A percentile compares a stretch with the other conserved stretches of the same genome.
These are phyloP conservation scores for Globisporangium splendens DNA, from an alignment of 352 stramenopile species.

Conservation along the genomic window DNA sequence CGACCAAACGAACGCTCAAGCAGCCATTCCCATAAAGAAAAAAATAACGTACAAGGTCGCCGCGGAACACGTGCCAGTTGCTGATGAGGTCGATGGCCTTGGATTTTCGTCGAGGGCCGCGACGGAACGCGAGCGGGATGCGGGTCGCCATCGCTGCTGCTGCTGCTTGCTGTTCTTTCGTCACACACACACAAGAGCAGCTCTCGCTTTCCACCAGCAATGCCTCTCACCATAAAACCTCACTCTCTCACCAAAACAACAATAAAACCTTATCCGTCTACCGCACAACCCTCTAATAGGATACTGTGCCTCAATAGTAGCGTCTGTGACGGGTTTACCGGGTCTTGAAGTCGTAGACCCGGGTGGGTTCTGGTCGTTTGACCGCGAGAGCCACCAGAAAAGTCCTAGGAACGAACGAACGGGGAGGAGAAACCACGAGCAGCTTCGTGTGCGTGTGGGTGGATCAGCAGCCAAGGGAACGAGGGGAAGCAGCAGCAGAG, in stretches of 20 bases:
- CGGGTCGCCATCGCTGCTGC: slow-evolving; percentile 53
- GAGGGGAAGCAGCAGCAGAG: background rate
- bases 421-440: slow-evolving; percentile 13
- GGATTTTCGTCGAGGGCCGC: slow-evolving; percentile 67
- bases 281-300: too few species aligned
- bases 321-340: background rate
- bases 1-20: background rate
- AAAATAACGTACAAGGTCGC: slow-evolving; percentile 53
- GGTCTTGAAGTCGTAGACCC: too few species aligned
- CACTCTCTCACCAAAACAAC: background rate
- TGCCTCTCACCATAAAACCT: slow-evolving; percentile 12
- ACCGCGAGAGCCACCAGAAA: slow-evolving; percentile 39
- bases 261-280: too few species aligned
- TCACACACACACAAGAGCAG: too few species aligned
- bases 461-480: too few species aligned
- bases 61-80: slow-evolving; percentile 77
- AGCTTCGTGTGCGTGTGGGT: background rate
- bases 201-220: too few species aligned
- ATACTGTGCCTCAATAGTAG: background rate
- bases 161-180: slow-evolving; percentile 4
- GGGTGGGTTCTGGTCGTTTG: background rate
- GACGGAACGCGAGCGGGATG: slow-evolving; percentile 78
- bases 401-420: slow-evolving; percentile 22
- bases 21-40: background rate
- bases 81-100: slow-evolving; percentile 81